These are phyloP conservation scores for Cynanchum wilfordii DNA, from an alignment of 257 asterid genomes.

Conservation along the genomic window DNA sequence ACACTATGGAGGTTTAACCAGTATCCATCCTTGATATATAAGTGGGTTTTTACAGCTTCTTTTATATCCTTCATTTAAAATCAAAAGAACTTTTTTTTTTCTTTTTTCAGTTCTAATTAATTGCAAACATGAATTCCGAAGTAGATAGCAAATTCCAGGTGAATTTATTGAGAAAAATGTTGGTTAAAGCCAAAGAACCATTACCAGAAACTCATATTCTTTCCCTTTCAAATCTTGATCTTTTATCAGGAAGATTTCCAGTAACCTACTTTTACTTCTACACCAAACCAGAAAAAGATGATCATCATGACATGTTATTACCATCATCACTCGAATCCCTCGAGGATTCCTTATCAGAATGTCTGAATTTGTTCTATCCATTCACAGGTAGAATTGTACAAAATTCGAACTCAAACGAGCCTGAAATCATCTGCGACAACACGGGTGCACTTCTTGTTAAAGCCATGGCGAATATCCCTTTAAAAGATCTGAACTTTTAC, in stretches of 20 bases:
- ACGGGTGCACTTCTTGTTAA: conserved; percentile 44
- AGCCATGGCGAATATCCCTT: conserved; percentile 34
- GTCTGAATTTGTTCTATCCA: conserved; percentile 47
- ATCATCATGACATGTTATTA: neutral
- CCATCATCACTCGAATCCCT: conserved; percentile 16
- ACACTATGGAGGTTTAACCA: neutral
- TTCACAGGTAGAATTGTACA: conserved; percentile 43
- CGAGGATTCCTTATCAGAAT: conserved; percentile 35
- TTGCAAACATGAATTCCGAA: neutral
- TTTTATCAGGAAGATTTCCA: conserved; percentile 56
- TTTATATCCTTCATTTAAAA: neutral
- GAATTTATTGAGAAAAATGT: conserved; percentile 24
- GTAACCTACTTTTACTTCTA: conserved; percentile 51
- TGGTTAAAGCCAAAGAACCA: conserved; percentile 33
- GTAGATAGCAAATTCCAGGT: conserved; percentile 27
- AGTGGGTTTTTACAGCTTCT: neutral
- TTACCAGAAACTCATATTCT: conserved; percentile 28
- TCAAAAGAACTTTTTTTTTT: neutral
- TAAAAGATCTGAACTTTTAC: conserved; percentile 38
- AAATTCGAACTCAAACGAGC: conserved; percentile 36
- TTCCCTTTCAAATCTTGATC: conserved; percentile 56
- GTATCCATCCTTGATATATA: neutral
- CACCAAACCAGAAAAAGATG: neutral
- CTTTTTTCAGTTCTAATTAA: neutral
- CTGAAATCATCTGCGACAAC: conserved; percentile 47